Base-by-base conservation (phyloP, 208 protist species). In the Wallacemonas sp. region DNA sequence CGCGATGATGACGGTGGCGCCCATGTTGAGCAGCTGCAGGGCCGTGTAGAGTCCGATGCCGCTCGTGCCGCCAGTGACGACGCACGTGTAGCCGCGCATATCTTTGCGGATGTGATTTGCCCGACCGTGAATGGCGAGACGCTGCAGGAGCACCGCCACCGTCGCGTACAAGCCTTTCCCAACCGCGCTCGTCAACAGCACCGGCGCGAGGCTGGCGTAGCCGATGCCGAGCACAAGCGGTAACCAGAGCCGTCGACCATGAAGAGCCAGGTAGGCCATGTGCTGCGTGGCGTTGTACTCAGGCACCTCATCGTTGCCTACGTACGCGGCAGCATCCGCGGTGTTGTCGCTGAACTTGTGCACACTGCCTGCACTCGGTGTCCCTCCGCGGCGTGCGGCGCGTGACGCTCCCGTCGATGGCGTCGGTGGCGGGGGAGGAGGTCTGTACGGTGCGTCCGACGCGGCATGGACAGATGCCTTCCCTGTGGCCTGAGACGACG, bases 21-120 rank as follows among this genome's bases (percentile, higher is more conserved):
- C 83, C 76, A 89, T 85, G 53, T 88, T 64, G 6, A 86, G 63
- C 8, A 93, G 73, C 69, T 93, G 87, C 73, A 81, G 68, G 15
- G 83, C 81, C 1, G 83, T 89, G 76, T 82, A 84, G 6, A 87
- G 63, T 1, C 87, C 87, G 30, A 93, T 90, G 26, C 87, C 87
- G 52, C 81, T 89, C 0, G 87, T 90, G 22, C 87, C 87, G 10
- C 87, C 87, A 4, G 87, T 93, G 19, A 93, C 81, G 1, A 93
- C 81, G 58, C 81, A 90, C 13, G 55, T 76, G 66, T 79, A 69
- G 21, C 77, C 87, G 13, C 41, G 64, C 57, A 93, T 45, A 36
- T 93, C 83, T 50, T 89, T 88, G n/a, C 12, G 22, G 6, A 80
- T 24, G 29, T 17, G 21, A 63, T 89, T 91, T n/a, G 64, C 63